Conservation (phyloP, 2,329 filamentous ascomycete genomes). For the Arthrobotrys sphaeroides region DNA sequence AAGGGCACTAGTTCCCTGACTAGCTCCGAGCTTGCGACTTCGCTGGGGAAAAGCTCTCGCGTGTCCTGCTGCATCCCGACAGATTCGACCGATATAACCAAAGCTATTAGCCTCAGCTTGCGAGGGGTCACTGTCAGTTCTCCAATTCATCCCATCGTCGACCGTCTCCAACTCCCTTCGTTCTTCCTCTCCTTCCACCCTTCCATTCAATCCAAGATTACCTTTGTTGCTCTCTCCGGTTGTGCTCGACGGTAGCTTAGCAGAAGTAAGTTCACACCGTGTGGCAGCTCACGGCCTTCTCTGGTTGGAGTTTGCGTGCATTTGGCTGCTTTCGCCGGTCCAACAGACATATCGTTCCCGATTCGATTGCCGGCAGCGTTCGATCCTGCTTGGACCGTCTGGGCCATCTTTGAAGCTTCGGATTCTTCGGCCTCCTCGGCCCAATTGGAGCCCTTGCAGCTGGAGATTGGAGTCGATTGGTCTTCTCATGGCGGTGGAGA, state of each 20-base stretch:
- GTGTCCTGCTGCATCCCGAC: slow-evolving; percentile 22
- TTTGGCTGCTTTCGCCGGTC: slow-evolving; percentile 37
- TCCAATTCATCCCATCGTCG: slow-evolving; percentile 32
- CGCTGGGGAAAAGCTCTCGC: slow-evolving; percentile 47
- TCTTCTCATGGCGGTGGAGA: not conserved
- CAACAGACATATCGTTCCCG: slow-evolving; percentile 8
- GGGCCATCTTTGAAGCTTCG: not conserved
- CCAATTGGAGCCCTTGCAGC: not conserved
- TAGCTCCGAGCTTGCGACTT: slow-evolving; percentile 37
- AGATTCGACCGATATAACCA: slow-evolving; percentile 45
- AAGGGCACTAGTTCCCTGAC: slow-evolving; percentile 27
- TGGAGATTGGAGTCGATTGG: not conserved
- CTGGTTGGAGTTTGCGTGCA: slow-evolving; percentile 36
- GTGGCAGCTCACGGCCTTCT: slow-evolving; percentile 7
- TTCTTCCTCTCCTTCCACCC: slow-evolving; percentile 56
- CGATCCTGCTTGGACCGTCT: not conserved
- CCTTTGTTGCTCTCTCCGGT: slow-evolving; percentile 49
- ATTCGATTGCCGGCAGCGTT: slow-evolving; percentile 11
- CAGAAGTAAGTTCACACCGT: slow-evolving; percentile 24
- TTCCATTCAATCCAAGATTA: slow-evolving; percentile 37
- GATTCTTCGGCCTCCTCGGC: not conserved
- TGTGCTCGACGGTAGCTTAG: slow-evolving; percentile 4
- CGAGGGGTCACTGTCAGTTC: slow-evolving; percentile 44
- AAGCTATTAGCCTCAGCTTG: slow-evolving; percentile 30
- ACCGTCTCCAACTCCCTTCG: slow-evolving; percentile 57